Percentiles rank a stretch among this genome's conserved stretches.
phyloP scores from a whole-genome alignment of 352 stramenopile species.

The Thraustochytrium sp. region DNA sequence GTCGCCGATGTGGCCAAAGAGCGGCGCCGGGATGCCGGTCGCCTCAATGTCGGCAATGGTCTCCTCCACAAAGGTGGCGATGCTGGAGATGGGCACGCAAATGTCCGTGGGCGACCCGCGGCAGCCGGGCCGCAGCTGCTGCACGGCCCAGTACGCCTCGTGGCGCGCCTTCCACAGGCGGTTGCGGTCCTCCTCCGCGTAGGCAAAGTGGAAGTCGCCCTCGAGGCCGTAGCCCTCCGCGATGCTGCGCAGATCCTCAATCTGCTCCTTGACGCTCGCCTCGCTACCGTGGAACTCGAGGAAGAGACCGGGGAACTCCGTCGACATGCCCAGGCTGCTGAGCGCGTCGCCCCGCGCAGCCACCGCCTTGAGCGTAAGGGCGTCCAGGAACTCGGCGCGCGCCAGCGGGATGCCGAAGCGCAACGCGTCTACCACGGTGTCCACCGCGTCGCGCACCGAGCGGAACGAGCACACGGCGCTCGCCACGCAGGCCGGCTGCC shows the following conservation, averaged over 20 bases:
- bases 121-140: constrained; percentile 61
- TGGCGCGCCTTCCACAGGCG: constrained; percentile 73
- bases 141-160: constrained; percentile 66
- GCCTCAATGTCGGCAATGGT: constrained; percentile 78
- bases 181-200: constrained; percentile 64
- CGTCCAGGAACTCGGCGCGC: constrained; percentile 76
- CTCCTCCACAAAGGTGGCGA: constrained; percentile 84
- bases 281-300: constrained; percentile 83
- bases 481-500: constrained; percentile 76
- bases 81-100: constrained; percentile 86
- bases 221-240: neutral
- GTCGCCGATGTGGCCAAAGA: constrained; percentile 80
- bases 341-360: constrained; percentile 54
- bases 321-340: constrained; percentile 21
- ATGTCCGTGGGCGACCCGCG: constrained; percentile 86
- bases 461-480: constrained; percentile 87
- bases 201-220: constrained; percentile 16
- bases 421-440: constrained; percentile 71
- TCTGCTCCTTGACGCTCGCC: constrained; percentile 70
- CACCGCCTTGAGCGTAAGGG: constrained; percentile 67
- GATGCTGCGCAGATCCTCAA: constrained; percentile 70
- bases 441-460: constrained; percentile 53
- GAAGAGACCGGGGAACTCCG: constrained; percentile 75
- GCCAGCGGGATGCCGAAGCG: constrained; percentile 76
- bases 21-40: constrained; percentile 68